A percentile compares a stretch with the other conserved stretches of the same genome.
Evolutionary conservation across 2,329 filamentous ascomycete genomes (phyloP).

Genomic region (Neofusicoccum ribis): DNA sequence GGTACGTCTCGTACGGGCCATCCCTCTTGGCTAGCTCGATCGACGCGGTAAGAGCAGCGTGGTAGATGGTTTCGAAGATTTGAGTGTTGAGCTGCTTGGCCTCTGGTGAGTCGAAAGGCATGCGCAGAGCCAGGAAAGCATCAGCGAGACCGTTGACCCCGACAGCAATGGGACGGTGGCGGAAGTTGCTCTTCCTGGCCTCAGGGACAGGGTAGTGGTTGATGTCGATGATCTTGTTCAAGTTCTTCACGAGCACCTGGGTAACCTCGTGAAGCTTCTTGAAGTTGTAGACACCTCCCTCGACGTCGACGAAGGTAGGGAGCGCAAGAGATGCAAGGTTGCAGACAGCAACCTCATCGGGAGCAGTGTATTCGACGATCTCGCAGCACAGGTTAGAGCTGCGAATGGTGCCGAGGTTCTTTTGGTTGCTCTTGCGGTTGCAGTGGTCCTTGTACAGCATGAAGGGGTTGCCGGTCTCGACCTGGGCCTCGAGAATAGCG

Average conservation of each 20-base stretch:
- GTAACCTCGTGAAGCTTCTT: constrained; percentile 93
- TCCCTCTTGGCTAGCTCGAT: constrained; percentile 80
- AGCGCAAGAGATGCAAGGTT: constrained; percentile 94
- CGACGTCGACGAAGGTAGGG: constrained; percentile 86
- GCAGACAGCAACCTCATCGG: constrained; percentile 97
- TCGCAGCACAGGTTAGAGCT: constrained; percentile 99
- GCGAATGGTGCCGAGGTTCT: constrained; percentile 97
- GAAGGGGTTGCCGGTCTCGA: constrained; percentile 97
- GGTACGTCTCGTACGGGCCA: constrained; percentile 85
- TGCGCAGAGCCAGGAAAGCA: constrained; percentile 92
- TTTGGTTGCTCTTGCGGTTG: constrained; percentile 99
- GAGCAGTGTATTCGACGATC: constrained; percentile 95
- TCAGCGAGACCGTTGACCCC: constrained; percentile 98
- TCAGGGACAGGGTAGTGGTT: constrained; percentile 98
- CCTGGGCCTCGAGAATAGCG: constrained; percentile 95
- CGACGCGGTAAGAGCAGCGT: constrained; percentile 87
- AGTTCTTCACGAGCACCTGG: constrained; percentile 87
- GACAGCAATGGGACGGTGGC: constrained; percentile 91
- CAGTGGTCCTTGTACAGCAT: constrained; percentile 99
- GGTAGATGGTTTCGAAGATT: constrained; percentile 99
- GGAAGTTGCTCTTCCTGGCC: constrained; percentile 93
- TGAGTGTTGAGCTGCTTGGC: constrained; percentile 93
- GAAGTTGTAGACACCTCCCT: constrained; percentile 86
- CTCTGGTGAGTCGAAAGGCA: constrained; percentile 96
- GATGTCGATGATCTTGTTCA: constrained; percentile 98